Conservation (phyloP, 805 yeast genomes). For the Naumovozyma dairenensis region DNA sequence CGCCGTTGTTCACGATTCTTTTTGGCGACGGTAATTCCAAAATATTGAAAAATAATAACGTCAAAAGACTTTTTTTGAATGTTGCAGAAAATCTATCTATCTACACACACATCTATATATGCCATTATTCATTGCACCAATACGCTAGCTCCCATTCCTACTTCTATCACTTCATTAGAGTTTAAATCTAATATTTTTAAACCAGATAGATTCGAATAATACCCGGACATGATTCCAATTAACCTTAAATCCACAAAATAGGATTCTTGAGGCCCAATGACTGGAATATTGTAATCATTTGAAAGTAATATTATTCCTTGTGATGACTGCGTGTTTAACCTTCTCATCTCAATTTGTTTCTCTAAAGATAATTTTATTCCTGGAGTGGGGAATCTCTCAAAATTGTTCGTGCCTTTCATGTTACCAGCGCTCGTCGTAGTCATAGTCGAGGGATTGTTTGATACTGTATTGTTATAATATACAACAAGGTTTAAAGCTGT, state of each 20-base stretch:
- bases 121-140: conserved; percentile 15
- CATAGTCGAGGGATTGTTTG: conserved; percentile 2
- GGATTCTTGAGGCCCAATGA: conserved; percentile 21
- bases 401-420: no score
- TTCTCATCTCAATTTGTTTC: conserved; percentile 19
- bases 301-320: conserved; percentile 26
- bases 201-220: conserved; percentile 23
- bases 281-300: conserved; percentile 26
- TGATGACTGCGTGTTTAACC: conserved; percentile 15
- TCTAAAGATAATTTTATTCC: conserved; percentile 9
- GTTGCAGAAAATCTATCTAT: neutral
- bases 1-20: no score
- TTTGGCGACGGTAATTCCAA: no score
- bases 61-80: no score
- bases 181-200: conserved; percentile 26
- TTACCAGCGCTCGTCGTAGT: conserved; percentile 3
- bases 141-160: conserved; percentile 22
- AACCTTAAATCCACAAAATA: conserved; percentile 22
- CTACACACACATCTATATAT: neutral
- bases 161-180: conserved; percentile 22
- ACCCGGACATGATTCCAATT: conserved; percentile 24
- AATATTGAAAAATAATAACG: no score
- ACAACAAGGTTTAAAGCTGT: conserved; percentile 20
- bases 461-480: conserved; percentile 18
- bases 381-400: no score